Base-by-base conservation (phyloP, 139 green algal species). In the Nannochloris sp. region DNA sequence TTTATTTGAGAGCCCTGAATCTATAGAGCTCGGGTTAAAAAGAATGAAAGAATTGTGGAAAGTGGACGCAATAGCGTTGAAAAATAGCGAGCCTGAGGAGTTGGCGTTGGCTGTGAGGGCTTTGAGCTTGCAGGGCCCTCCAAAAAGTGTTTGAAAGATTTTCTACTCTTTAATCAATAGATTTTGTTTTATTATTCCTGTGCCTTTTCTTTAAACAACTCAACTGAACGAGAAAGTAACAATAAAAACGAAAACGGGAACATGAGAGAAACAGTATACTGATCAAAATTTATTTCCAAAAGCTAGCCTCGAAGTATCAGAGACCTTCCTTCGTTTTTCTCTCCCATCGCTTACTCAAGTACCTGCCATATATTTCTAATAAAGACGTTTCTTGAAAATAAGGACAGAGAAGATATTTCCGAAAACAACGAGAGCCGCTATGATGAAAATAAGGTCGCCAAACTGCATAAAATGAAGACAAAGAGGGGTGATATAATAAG, bases 41-140 rank as follows among this genome's bases (percentile, higher is more conserved):
- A 48, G 31, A 30, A 60, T 76, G 63, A 31, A 38, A 33, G 64
- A 74, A 23, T 39, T 76, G 36, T 76, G 69, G 69, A 42, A 61
- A 36, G 51, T 72, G 4, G 67, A 76, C 30, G 69, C 37, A 38
- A 45, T 34, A 12, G 62, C 67, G 15, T 39, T 76, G 53, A 54
- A 23, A 7, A 60, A 74, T 42, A 71, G 58, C 27, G 29, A 48
- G 25, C 38, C 62, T n/a, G 35, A 44, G 35, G 61, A 76, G 10
- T n/a, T 76, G 25, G 54, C 48, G 14, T 39, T 76, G 25, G 69
- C 69, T 13, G 33, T 76, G 35, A 66, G 69, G 44, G 55, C 69
- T 3, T 36, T 76, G 54, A 45, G 64, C 34, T n/a, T 45, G 4
- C 10, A 63, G 6, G 69, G 55, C 10, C 36, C 62, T 33, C 62